A percentile compares a stretch with the other conserved stretches of the same genome.
These are phyloP conservation scores for Hibiscus trionum DNA, from an alignment of 345 rosid species.

Conservation along the genomic window DNA sequence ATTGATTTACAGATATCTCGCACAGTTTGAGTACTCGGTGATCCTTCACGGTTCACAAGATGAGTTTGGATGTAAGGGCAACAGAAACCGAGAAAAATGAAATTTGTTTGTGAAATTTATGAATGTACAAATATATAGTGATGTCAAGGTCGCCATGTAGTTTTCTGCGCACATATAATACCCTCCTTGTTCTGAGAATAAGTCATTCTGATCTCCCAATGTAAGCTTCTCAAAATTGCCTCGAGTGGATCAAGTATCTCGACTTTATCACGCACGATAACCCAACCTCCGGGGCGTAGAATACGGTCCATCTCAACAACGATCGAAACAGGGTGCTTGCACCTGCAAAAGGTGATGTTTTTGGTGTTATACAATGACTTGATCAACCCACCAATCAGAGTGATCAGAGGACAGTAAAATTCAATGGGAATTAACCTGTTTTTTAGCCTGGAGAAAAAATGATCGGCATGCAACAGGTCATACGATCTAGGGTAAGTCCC, in stretches of 20 bases:
- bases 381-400: not conserved
- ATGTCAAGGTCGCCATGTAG: slow-evolving; percentile 64
- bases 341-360: slow-evolving; percentile 34
- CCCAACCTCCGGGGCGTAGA: slow-evolving; percentile 85
- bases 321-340: slow-evolving; percentile 70
- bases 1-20: slow-evolving; percentile 5
- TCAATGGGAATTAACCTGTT: slow-evolving; percentile 43
- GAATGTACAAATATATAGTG: not conserved
- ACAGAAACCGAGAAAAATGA: not conserved
- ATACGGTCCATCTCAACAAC: slow-evolving; percentile 87
- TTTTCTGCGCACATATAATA: slow-evolving; percentile 75
- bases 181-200: slow-evolving; percentile 80
- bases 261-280: slow-evolving; percentile 65
- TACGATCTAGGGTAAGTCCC: slow-evolving; percentile 93
- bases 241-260: slow-evolving; percentile 70
- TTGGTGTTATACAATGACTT: not conserved
- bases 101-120: not conserved
- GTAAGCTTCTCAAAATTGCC: slow-evolving; percentile 64
- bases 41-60: not conserved
- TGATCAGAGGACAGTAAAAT: not conserved
- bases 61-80: not conserved
- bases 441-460: slow-evolving; percentile 89
- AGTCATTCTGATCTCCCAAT: slow-evolving; percentile 89
- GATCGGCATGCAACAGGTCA: slow-evolving; percentile 92
- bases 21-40: not conserved